Percentiles rank a stretch among this genome's conserved stretches.
phyloP scores from a whole-genome alignment of 176 grass and related monocot species.

The Avena sativa region DNA sequence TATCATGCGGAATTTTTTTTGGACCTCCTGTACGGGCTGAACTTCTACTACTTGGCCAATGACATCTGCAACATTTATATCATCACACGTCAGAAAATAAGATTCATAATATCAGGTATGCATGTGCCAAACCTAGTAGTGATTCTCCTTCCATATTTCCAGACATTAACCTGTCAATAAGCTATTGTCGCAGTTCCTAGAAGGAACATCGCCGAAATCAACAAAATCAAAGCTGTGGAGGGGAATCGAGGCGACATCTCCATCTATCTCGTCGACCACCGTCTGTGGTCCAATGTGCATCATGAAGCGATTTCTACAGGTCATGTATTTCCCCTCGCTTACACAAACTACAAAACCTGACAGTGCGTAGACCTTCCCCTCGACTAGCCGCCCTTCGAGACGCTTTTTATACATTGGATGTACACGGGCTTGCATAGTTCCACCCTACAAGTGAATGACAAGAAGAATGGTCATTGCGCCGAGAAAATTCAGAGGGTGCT shows the following conservation, averaged over 20 bases:
- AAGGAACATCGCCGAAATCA: constrained; percentile 10
- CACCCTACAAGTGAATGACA: constrained; percentile 35
- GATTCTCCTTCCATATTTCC: neutral
- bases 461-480: neutral
- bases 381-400: neutral
- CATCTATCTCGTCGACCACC: constrained; percentile 16
- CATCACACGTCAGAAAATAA: neutral
- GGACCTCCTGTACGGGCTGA: neutral
- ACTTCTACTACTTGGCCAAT: constrained; percentile 24
- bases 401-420: neutral
- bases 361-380: constrained; percentile 29
- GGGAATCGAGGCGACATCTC: neutral
- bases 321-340: neutral
- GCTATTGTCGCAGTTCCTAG: neutral
- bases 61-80: constrained; percentile 25
- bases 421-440: constrained; percentile 39
- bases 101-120: neutral
- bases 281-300: neutral
- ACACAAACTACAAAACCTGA: neutral
- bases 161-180: constrained; percentile 25
- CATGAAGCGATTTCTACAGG: constrained; percentile 16
- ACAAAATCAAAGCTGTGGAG: constrained; percentile 33
- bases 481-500: constrained; percentile 13
- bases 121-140: neutral
- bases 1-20: neutral